phyloP scores from a whole-genome alignment of 768 basidiomycete genomes.

The Tricholoma matsutake region DNA sequence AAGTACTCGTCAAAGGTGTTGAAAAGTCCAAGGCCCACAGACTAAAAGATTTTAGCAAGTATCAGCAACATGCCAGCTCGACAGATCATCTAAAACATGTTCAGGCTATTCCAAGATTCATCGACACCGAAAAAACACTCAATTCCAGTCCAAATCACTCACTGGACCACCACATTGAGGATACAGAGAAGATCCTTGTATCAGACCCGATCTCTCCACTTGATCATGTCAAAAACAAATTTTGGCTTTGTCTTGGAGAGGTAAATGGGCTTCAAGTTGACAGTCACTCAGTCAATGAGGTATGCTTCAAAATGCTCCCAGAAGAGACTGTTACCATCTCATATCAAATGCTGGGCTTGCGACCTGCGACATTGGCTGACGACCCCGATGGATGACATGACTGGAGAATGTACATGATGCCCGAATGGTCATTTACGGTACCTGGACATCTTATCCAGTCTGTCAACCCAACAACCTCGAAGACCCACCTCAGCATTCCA shows the following conservation, averaged over 20 bases:
- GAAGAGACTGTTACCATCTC: not conserved
- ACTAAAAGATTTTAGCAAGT: not conserved
- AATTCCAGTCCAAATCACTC: not conserved
- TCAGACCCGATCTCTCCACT: not conserved
- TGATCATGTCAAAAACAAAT: not conserved
- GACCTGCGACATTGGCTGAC: not conserved
- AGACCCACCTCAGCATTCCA: not conserved
- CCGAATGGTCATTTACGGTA: not conserved
- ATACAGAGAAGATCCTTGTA: not conserved
- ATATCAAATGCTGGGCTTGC: slow-evolving; percentile 1
- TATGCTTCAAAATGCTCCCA: not conserved
- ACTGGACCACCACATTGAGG: not conserved
- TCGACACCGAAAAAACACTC: not conserved
- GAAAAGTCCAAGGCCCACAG: not conserved
- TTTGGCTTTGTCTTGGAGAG: not conserved
- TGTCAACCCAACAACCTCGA: slow-evolving; percentile 21
- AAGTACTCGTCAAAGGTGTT: not conserved
- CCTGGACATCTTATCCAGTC: slow-evolving; percentile 17
- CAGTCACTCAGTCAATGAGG: not conserved
- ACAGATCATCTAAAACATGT: not conserved
- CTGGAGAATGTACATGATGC: not conserved
- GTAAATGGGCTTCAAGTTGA: not conserved
- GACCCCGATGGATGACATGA: not conserved
- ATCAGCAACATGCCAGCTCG: not conserved
- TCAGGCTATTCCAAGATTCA: no score